Percentiles rank a stretch among this genome's conserved stretches.
Evolutionary conservation across 1,284 basidiomycete species (phyloP).

Genomic region (Ceratobasidium sp.): DNA sequence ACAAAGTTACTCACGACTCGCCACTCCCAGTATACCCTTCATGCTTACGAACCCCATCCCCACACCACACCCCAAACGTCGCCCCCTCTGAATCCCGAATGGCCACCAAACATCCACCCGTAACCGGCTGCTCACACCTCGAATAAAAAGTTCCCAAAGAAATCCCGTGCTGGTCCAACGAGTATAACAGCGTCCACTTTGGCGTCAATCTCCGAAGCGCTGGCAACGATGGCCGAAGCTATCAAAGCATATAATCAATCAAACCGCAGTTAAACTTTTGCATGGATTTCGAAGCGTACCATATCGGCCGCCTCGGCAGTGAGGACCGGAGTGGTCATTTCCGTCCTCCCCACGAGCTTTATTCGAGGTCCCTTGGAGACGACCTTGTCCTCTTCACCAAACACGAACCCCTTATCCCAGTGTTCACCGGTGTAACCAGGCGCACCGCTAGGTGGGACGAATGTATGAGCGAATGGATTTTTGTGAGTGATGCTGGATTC

Average conservation of each 20-base stretch:
- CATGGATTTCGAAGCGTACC: not conserved
- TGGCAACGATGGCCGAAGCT: slow-evolving; percentile 81
- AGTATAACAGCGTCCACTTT: slow-evolving; percentile 90
- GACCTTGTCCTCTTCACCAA: slow-evolving; percentile 21
- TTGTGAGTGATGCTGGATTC: slow-evolving; percentile 29
- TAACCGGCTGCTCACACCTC: slow-evolving; percentile 60
- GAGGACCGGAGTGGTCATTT: slow-evolving; percentile 35
- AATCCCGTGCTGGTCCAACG: slow-evolving; percentile 94
- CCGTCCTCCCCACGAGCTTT: slow-evolving; percentile 29
- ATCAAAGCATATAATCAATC: slow-evolving; percentile 9
- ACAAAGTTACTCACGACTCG: slow-evolving; percentile 71
- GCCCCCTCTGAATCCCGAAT: slow-evolving; percentile 48
- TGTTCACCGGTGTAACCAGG: slow-evolving; percentile 31
- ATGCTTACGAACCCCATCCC: slow-evolving; percentile 69
- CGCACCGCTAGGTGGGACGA: slow-evolving; percentile 29
- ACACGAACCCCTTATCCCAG: slow-evolving; percentile 34
- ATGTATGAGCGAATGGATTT: slow-evolving; percentile 29
- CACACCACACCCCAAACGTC: slow-evolving; percentile 82
- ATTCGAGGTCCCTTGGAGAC: slow-evolving; percentile 13
- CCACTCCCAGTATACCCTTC: slow-evolving; percentile 82
- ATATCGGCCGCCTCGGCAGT: slow-evolving; percentile 23
- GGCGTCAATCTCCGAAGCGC: slow-evolving; percentile 80
- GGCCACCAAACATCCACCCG: slow-evolving; percentile 51
- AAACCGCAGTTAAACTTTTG: not conserved
- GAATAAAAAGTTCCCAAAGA: slow-evolving; percentile 89